A percentile compares a stretch with the other conserved stretches of the same genome.
These are phyloP conservation scores for Erythrophleum ivorense DNA, from an alignment of 331 rosid genomes.

Conservation along the genomic window DNA sequence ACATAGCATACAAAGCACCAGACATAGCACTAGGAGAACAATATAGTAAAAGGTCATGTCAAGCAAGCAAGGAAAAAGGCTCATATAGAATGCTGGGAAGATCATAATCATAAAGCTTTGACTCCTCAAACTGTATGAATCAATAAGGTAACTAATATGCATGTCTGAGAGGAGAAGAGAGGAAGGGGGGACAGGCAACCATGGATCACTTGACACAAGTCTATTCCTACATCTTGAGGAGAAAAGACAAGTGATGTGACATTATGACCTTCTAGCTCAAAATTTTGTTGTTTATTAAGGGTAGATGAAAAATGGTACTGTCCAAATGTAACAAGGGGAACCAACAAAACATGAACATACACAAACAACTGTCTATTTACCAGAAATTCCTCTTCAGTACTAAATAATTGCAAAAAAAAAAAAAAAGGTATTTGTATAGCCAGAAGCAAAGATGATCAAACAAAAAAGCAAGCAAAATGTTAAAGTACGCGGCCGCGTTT, in stretches of 20 bases:
- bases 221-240: neutral
- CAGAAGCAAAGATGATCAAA: constrained; percentile 6
- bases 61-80: constrained; percentile 24
- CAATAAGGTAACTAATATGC: neutral
- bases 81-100: neutral
- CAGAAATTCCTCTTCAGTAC: neutral
- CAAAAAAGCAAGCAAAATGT: constrained; percentile 9
- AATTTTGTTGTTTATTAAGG: neutral
- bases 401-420: neutral
- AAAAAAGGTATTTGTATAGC: neutral
- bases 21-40: neutral
- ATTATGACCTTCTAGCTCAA: neutral
- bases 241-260: neutral
- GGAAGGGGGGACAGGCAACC: neutral
- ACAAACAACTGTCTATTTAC: neutral
- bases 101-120: neutral
- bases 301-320: neutral
- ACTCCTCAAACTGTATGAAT: neutral
- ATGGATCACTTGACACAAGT: neutral
- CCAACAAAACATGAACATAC: constrained; percentile 16
- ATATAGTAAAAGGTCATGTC: neutral
- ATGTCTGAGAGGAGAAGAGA: neutral
- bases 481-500: neutral
- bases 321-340: neutral
- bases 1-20: constrained; percentile 2